Evolutionary conservation across 192 early-diverging fungal genomes (phyloP).

Genomic region (Fimicolochytrium jonesii): DNA sequence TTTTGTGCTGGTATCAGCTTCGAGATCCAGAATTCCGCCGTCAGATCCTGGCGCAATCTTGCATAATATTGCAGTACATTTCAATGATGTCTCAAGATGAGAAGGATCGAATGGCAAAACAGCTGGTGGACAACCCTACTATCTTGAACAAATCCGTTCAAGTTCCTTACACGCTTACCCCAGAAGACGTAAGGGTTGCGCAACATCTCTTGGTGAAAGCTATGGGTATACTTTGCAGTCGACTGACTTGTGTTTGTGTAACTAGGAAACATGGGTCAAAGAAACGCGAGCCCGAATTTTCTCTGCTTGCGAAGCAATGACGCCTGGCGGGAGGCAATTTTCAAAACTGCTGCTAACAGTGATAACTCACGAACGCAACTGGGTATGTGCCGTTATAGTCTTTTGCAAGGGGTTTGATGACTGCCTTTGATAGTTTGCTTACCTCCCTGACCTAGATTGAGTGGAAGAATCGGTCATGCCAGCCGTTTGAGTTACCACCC

Average conservation of each 20-base stretch:
- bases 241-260: neutral
- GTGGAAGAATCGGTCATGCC: conserved; percentile 80
- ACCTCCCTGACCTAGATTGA: conserved; percentile 42
- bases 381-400: conserved; percentile 45
- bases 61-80: conserved; percentile 82
- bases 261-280: conserved; percentile 51
- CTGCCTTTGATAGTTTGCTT: neutral
- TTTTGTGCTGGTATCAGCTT: conserved; percentile 60
- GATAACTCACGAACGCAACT: conserved; percentile 67
- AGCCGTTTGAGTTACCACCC: conserved; percentile 58
- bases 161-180: conserved; percentile 24
- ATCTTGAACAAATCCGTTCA: conserved; percentile 58
- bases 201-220: neutral
- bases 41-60: conserved; percentile 78
- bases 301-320: conserved; percentile 46
- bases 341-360: conserved; percentile 62
- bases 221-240: too few relatives aligned
- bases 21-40: conserved; percentile 78
- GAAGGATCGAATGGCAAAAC: conserved; percentile 40
- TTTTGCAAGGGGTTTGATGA: too few relatives aligned
- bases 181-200: conserved; percentile 20
- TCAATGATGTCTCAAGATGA: conserved; percentile 46
- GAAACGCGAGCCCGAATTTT: conserved; percentile 43
- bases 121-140: conserved; percentile 22
- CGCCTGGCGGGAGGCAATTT: conserved; percentile 60